These are phyloP conservation scores for Gamarada debralockiae DNA, from an alignment of 495 filamentous ascomycete species.

Conservation along the genomic window DNA sequence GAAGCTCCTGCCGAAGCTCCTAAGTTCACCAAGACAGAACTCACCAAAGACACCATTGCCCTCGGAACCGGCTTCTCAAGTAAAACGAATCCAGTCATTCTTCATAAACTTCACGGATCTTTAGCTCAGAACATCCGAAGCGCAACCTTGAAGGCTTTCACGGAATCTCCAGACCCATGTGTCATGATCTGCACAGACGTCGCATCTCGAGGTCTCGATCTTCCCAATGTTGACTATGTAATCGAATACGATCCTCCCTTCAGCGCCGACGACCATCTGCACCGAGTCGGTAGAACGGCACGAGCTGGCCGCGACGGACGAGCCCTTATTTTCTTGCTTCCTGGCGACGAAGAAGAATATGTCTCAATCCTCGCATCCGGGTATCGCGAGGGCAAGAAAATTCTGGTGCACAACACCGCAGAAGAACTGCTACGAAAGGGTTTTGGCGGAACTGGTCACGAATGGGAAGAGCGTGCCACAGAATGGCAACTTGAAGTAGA, in stretches of 20 bases:
- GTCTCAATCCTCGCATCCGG: conserved; percentile 56
- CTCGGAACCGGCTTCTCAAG: conserved; percentile 46
- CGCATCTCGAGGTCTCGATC: conserved; percentile 86
- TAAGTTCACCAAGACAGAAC: conserved; percentile 15
- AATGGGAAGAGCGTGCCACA: conserved; percentile 69
- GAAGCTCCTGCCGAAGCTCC: conserved; percentile 8
- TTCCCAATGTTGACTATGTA: conserved; percentile 89
- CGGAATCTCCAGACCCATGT: conserved; percentile 57
- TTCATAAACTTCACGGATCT: conserved; percentile 94
- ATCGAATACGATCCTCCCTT: conserved; percentile 95
- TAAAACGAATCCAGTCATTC: conserved; percentile 43
- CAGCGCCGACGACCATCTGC: conserved; percentile 83
- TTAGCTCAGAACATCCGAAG: conserved; percentile 83
- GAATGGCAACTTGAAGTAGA: conserved; percentile 75
- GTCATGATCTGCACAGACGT: conserved; percentile 94
- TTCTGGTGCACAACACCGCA: conserved; percentile 39
- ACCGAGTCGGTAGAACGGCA: conserved; percentile 91
- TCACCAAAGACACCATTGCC: conserved; percentile 48
- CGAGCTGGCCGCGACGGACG: conserved; percentile 87
- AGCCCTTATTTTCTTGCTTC: conserved; percentile 82
- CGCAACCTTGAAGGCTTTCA: conserved; percentile 75
- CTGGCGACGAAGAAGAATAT: conserved; percentile 88
- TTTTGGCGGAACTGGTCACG: conserved; percentile 37
- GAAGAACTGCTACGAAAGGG: conserved; percentile 53
- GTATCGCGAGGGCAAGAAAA: conserved; percentile 23